phyloP scores from a whole-genome alignment of 805 yeast genomes.

The Wickerhamomyces bovis region DNA sequence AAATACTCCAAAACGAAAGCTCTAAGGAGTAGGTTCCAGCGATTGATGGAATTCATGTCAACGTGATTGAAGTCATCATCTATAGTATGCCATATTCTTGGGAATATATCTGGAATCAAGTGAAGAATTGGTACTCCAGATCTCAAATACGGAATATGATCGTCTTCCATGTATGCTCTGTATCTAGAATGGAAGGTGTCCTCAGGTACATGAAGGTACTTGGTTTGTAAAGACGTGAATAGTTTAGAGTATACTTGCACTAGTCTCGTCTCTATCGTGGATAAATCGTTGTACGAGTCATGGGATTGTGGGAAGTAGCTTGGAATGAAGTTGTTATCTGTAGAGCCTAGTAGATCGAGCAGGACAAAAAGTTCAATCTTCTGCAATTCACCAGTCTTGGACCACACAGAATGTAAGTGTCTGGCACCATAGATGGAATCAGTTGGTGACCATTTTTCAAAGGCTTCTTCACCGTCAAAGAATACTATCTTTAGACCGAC shows the following conservation, averaged over 20 bases:
- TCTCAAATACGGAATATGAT: constrained; percentile 45
- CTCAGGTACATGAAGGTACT: constrained; percentile 12
- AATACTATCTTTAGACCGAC: constrained; percentile 44
- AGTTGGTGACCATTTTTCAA: constrained; percentile 41
- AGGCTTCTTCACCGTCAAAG: constrained; percentile 60
- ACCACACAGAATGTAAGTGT: constrained; percentile 39
- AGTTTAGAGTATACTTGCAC: constrained; percentile 6
- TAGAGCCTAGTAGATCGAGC: constrained; percentile 44
- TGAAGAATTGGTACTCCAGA: constrained; percentile 45
- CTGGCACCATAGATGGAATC: constrained; percentile 56
- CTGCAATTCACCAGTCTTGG: constrained; percentile 19
- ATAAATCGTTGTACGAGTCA: constrained; percentile 30
- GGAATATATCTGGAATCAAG: constrained; percentile 47
- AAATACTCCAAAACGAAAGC: constrained; percentile 32
- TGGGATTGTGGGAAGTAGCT: constrained; percentile 41
- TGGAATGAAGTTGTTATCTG: constrained; percentile 22
- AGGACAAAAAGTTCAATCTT: constrained; percentile 41
- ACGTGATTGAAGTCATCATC: constrained; percentile 40
- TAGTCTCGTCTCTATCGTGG: constrained; percentile 28
- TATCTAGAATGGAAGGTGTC: constrained; percentile 12
- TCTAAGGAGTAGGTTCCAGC: constrained; percentile 40
- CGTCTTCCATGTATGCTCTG: constrained; percentile 35
- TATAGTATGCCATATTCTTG: constrained; percentile 46
- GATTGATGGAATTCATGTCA: constrained; percentile 32
- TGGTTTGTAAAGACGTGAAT: background rate